Conservation (phyloP, 768 basidiomycete species). For the Lactarius hatsudake region DNA sequence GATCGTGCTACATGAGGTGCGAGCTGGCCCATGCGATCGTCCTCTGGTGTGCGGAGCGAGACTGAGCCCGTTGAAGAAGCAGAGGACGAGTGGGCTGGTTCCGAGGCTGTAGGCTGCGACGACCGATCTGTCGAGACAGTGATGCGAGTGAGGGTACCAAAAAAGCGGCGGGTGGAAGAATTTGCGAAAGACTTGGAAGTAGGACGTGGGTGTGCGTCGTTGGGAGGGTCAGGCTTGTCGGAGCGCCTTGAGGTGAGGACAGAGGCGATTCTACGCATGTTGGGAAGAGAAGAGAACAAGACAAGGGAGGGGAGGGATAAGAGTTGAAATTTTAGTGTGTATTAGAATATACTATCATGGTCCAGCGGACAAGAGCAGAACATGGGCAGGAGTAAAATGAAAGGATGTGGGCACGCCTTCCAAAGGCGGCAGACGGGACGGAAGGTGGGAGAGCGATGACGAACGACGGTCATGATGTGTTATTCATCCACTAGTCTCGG, state of each 20-base stretch:
- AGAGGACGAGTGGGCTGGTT: slow-evolving; percentile 50
- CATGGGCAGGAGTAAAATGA: slow-evolving; percentile 8
- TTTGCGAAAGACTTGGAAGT: slow-evolving; percentile 2
- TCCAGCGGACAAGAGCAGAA: slow-evolving; percentile 3
- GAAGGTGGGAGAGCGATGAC: not conserved
- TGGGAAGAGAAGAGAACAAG: slow-evolving; percentile 11
- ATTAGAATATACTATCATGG: slow-evolving; percentile 6
- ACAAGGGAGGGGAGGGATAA: not conserved
- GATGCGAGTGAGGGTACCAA: slow-evolving; percentile 26
- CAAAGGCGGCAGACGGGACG: slow-evolving; percentile 2
- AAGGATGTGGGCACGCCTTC: slow-evolving; percentile 2
- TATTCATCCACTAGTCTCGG: not conserved
- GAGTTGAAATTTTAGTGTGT: not conserved
- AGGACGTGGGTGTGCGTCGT: slow-evolving; percentile 34
- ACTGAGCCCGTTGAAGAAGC: slow-evolving; percentile 55
- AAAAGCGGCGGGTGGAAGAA: slow-evolving; percentile 19
- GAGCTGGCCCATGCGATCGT: slow-evolving; percentile 39
- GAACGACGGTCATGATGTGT: not conserved
- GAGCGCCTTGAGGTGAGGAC: slow-evolving; percentile 43
- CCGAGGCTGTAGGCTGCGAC: slow-evolving; percentile 26
- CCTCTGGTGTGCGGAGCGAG: slow-evolving; percentile 55
- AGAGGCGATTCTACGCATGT: slow-evolving; percentile 63
- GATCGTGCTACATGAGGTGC: slow-evolving; percentile 33
- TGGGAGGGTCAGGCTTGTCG: slow-evolving; percentile 36
- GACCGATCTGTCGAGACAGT: slow-evolving; percentile 34